Base-by-base conservation (phyloP, 345 rosid species). In the Eucalyptus tenuipes region DNA sequence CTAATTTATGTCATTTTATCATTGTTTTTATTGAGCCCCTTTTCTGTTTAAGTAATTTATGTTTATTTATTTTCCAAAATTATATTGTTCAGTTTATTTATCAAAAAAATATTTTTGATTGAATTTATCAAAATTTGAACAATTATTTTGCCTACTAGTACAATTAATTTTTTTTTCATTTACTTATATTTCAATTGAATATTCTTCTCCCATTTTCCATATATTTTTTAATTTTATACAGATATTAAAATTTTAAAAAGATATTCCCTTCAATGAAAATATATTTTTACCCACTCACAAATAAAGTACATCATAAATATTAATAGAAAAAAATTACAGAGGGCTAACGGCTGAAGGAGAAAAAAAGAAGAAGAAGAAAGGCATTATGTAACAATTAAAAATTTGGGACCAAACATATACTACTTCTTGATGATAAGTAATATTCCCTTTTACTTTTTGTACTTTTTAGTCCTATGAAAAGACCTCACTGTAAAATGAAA, bases 211-310 rank as follows among this genome's bases (percentile, higher is more conserved):
- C 4, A 33, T 1, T 68, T 68, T 33, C 44, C 80, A 17, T 33
- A 2, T 1, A 1, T 33, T 20, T 37, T 37, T 18, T 0, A 68
- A 31, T 68, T 68, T 33, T 71, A 0, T 18, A 71, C 13, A 18
- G 4, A 14, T 37, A 33, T 37, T 33, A 17, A 71, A 64, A 13
- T 14, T 29, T 29, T 6, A n/a, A n/a, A 64, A 64, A n/a, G 18
- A 64, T 27, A 6, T 61, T 29, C 31, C 17, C 8, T 27, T 29
- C 68, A 13, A 6, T 61, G 15, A 61, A 61, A 27, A 61, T 59
- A 3, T 27, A 59, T 6, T 59, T 27, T 59, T 25, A 12, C 33
- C 75, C 10, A 7, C 75, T n/a, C 18, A n/a, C 10, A n/a, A 64
- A 7, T 64, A 27, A 64, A 7, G 37, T n/a, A 14, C 37, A n/a